These are phyloP conservation scores for Penicillium freii DNA, from an alignment of 2,329 filamentous ascomycete genomes.

Conservation along the genomic window DNA sequence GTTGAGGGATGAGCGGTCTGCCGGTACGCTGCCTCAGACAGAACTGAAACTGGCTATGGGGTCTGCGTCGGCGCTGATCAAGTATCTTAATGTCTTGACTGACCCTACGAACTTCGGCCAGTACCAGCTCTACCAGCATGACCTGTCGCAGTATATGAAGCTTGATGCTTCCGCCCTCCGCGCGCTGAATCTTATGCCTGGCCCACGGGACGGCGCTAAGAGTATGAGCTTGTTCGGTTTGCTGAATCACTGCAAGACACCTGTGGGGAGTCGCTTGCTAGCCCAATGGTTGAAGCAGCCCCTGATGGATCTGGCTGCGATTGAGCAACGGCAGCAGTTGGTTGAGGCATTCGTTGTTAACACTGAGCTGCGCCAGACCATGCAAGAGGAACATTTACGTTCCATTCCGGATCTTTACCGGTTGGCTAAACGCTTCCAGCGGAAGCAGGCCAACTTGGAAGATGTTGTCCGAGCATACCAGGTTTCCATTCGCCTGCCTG, in stretches of 20 bases:
- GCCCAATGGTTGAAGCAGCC: conserved; percentile 98
- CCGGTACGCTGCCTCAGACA: conserved; percentile 77
- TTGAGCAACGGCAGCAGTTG: conserved; percentile 86
- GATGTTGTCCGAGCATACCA: conserved; percentile 96
- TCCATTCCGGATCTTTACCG: conserved; percentile 93
- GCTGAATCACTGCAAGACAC: conserved; percentile 96
- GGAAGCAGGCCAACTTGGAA: conserved; percentile 84
- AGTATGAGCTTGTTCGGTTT: conserved; percentile 95
- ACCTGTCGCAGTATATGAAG: conserved; percentile 97
- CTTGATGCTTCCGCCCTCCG: conserved; percentile 91
- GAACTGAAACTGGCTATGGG: conserved; percentile 96
- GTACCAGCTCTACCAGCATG: conserved; percentile 95
- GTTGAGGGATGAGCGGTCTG: conserved; percentile 79
- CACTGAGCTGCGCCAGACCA: conserved; percentile 87
- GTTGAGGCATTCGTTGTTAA: conserved; percentile 94
- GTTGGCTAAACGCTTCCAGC: conserved; percentile 90
- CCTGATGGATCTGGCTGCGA: conserved; percentile 84
- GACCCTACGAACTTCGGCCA: conserved; percentile 95
- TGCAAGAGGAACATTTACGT: conserved; percentile 93
- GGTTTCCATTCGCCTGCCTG: conserved; percentile 85
- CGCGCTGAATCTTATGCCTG: conserved; percentile 95
- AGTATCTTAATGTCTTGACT: conserved; percentile 85
- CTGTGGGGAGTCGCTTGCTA: conserved; percentile 82
- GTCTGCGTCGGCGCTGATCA: conserved; percentile 87
- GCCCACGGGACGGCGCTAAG: conserved; percentile 89